A percentile compares a stretch with the other conserved stretches of the same genome.
Evolutionary conservation across 2,329 filamentous ascomycete genomes (phyloP).

Genomic region (Beauveria asiatica): DNA sequence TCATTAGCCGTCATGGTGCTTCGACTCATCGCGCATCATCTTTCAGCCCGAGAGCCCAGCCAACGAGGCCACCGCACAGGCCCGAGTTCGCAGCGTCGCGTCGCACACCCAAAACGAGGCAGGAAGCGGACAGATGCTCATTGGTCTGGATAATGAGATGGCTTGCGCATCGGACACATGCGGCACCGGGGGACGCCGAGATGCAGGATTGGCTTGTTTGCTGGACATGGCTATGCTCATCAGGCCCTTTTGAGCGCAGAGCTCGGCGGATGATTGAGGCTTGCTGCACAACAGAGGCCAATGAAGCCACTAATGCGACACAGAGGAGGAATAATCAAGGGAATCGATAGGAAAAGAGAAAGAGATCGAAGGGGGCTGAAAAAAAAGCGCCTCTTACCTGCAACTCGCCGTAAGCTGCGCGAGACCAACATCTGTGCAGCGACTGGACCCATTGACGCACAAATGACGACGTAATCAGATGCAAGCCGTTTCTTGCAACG

Average conservation of each 20-base stretch:
- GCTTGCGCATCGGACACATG: too few species aligned
- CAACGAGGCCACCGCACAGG: neutral
- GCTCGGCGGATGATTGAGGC: too few species aligned
- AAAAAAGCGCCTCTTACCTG: neutral
- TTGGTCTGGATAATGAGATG: neutral
- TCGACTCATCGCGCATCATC: conserved; percentile 8
- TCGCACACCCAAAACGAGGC: neutral
- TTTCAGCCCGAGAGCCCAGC: neutral
- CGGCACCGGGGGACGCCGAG: too few species aligned
- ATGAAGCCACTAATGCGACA: neutral
- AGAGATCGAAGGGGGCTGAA: neutral
- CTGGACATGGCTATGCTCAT: too few species aligned
- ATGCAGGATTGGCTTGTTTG: too few species aligned
- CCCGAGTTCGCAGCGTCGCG: neutral
- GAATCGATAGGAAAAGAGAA: neutral
- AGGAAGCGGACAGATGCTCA: neutral
- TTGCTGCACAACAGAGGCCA: too few species aligned
- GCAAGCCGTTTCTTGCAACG: neutral
- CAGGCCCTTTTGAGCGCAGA: too few species aligned
- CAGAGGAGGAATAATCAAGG: neutral
- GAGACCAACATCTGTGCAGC: neutral
- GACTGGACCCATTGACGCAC: neutral
- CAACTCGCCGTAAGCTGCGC: neutral
- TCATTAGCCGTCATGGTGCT: neutral
- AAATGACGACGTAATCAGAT: neutral